Conservation (phyloP, 495 filamentous ascomycete genomes). For the Aspergillus cavernicola region DNA sequence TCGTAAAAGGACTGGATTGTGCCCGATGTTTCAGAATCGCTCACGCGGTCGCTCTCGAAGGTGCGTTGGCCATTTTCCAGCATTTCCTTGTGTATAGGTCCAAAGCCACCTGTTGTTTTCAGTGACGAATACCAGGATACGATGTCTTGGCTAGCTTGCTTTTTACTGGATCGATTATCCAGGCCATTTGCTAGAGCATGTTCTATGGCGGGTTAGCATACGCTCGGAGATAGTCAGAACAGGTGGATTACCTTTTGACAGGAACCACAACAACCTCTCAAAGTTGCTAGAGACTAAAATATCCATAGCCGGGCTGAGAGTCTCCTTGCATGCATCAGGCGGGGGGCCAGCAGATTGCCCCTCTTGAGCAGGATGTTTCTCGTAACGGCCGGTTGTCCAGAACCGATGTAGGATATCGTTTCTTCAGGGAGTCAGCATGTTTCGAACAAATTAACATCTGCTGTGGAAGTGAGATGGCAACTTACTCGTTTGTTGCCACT, state of each 20-base stretch:
- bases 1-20: slow-evolving; percentile 67
- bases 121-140: slow-evolving; percentile 72
- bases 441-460: no score
- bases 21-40: slow-evolving; percentile 68
- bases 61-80: slow-evolving; percentile 20
- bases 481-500: slow-evolving; percentile 16
- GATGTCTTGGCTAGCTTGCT: slow-evolving; percentile 50
- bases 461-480: neutral
- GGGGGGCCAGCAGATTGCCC: no score
- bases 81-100: no score
- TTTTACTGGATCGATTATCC: no score
- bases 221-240: neutral
- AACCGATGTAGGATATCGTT: slow-evolving; percentile 73
- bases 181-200: slow-evolving; percentile 30
- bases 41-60: slow-evolving; percentile 82
- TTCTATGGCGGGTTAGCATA: slow-evolving; percentile 1
- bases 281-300: slow-evolving; percentile 95
- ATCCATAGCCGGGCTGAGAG: slow-evolving; percentile 90
- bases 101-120: slow-evolving; percentile 77
- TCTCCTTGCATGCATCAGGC: slow-evolving; percentile 55
- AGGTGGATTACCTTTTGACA: slow-evolving; percentile 2
- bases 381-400: slow-evolving; percentile 61
- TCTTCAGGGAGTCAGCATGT: no score
- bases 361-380: slow-evolving; percentile 48
- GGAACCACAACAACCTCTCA: slow-evolving; percentile 91